Evolutionary conservation across 495 filamentous ascomycete genomes (phyloP), one percentile per base, ranked within the genome.

Genomic region (Podospora pseudopauciseta): DNA sequence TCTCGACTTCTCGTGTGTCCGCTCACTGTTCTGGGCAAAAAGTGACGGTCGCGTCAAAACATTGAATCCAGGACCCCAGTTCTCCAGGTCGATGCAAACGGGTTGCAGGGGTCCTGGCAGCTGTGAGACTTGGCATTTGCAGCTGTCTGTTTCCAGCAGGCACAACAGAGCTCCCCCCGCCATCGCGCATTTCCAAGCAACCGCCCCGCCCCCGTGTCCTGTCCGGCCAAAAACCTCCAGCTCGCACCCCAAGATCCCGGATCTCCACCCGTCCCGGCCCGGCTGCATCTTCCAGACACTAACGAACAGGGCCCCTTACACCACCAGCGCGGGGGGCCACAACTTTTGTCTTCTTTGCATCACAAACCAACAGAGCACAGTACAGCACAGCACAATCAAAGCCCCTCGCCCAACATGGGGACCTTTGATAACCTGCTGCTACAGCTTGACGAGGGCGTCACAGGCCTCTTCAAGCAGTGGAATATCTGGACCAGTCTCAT

Each of bases 401-500:
- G 55, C 23, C 23, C 54, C 11, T 13, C 55, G 55, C 55, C 55
- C 55, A 71, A 32, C 39, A 78, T 78, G 76, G 68, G 67, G 20
- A 62, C 68, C 71, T 70, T 79, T 72, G 78, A 83, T 71, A 81
- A 83, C 64, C 53, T 89, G 54, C 73, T 89, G 72, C 78, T 84
- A 65, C 80, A 85, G 78, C 77, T 94, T 63, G 92, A 97, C 77
- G 81, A 87, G 66, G 81, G 87, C 70, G 78, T 96, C 59, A 85
- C 86, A 49, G 80, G 86, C 44, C 77, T 93, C 60, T 78, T 96
- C 23, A 85, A 88, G 11, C 88, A 90, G 75, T 97, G 93, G 93
- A 91, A 92, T 74, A 78, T 86, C 72, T 90, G 89, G 78, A 90
- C 88, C 58, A 93, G 89, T 32, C 72, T 81, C 34, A 81, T 96